A percentile compares a stretch with the other conserved stretches of the same genome.
Evolutionary conservation across 176 grass and related monocot species (phyloP).

Genomic region (Echinochloa phyllopogon): DNA sequence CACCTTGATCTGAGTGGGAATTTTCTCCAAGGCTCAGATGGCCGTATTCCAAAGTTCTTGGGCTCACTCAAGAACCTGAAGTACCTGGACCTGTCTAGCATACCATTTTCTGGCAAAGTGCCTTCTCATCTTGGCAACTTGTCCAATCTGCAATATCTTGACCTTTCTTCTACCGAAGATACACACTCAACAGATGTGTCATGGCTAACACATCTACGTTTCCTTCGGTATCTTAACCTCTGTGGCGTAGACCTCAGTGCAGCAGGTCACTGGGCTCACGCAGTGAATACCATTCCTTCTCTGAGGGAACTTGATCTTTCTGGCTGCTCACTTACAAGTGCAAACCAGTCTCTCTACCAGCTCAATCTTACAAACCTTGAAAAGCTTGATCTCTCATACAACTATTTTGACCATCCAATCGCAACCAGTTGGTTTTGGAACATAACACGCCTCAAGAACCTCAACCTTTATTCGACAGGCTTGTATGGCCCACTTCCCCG

Average conservation of each 20-base stretch:
- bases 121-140: conserved; percentile 27
- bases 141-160: background rate
- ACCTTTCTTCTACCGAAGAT: too few species aligned
- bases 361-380: background rate
- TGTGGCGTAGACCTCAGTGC: too few species aligned
- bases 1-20: background rate
- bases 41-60: background rate
- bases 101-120: background rate
- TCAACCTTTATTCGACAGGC: background rate
- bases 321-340: background rate
- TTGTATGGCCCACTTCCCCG: background rate
- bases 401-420: background rate
- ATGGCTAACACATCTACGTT: too few species aligned
- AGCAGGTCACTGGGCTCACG: too few species aligned
- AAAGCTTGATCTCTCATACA: background rate
- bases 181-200: too few species aligned
- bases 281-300: background rate
- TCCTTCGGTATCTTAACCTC: too few species aligned
- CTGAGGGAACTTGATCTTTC: background rate
- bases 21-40: background rate
- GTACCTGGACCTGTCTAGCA: conserved; percentile 22
- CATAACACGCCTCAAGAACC: background rate
- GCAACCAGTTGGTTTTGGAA: conserved; percentile 50
- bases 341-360: background rate
- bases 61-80: conserved; percentile 14